Conservation (phyloP, 306 rosid genomes). For the Citrullus colocynthis region DNA sequence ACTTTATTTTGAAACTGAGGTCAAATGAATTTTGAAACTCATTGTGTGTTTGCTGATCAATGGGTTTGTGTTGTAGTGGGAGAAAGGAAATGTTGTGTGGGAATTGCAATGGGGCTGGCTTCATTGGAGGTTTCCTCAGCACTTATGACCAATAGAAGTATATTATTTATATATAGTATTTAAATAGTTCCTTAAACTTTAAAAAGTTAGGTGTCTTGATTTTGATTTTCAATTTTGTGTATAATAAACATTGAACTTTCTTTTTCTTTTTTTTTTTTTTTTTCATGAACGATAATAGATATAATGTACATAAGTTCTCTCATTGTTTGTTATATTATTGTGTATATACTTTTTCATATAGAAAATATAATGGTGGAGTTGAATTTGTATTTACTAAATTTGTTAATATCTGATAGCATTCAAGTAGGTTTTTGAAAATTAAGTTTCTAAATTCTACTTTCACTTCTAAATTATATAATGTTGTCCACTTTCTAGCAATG, state of each 20-base stretch:
- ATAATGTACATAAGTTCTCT: background rate
- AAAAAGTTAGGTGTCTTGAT: no score
- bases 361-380: background rate
- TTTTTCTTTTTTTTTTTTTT: no score
- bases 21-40: background rate
- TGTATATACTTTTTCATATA: background rate
- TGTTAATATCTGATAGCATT: background rate
- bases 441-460: no score
- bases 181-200: no score
- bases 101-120: constrained; percentile 86
- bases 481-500: no score
- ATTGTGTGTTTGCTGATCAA: background rate
- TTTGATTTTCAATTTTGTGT: no score
- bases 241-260: no score
- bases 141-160: constrained; percentile 40
- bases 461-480: no score
- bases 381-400: background rate
- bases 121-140: constrained; percentile 83
- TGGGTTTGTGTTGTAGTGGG: constrained; percentile 35
- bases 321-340: background rate
- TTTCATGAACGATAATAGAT: no score
- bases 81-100: constrained; percentile 78
- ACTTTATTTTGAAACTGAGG: no score
- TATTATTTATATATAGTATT: no score
- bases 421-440: no score